Conservation (phyloP, 495 filamentous ascomycete species). For the Tetracladium setigerum region DNA sequence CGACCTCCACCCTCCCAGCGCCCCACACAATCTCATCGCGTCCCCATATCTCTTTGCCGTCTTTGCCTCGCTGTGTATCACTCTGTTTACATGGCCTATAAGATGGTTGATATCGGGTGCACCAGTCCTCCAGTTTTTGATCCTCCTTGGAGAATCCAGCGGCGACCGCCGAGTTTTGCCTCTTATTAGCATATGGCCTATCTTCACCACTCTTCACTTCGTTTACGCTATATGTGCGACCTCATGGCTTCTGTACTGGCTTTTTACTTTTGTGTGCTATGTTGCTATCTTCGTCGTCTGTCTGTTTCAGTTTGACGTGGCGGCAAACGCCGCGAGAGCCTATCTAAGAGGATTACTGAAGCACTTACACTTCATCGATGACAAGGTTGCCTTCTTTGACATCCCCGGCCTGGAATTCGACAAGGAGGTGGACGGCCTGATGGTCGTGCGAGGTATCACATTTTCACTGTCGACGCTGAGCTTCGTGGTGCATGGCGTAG, state of each 20-base stretch:
- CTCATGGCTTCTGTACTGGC: constrained; percentile 31
- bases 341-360: constrained; percentile 18
- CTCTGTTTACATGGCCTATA: constrained; percentile 12
- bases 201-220: constrained; percentile 29
- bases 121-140: constrained; percentile 22
- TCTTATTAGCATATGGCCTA: constrained; percentile 26
- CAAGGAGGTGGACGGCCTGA: constrained; percentile 27
- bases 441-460: constrained; percentile 28
- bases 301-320: constrained; percentile 25
- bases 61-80: constrained; percentile 5
- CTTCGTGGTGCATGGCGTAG: constrained; percentile 28
- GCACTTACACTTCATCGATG: constrained; percentile 30
- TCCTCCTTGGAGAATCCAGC: constrained; percentile 23
- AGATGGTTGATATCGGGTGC: constrained; percentile 27
- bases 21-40: neutral
- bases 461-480: constrained; percentile 26
- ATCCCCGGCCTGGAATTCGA: constrained; percentile 33
- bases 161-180: constrained; percentile 24
- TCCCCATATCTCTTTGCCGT: constrained; percentile 10
- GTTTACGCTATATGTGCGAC: constrained; percentile 28
- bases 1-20: too few species aligned
- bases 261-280: constrained; percentile 25
- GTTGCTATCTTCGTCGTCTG: constrained; percentile 22
- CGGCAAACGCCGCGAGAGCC: constrained; percentile 17
- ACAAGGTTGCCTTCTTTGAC: constrained; percentile 32